Evolutionary conservation across 129 eudicot species (phyloP).

Genomic region (Helichrysum umbraculigerum): DNA sequence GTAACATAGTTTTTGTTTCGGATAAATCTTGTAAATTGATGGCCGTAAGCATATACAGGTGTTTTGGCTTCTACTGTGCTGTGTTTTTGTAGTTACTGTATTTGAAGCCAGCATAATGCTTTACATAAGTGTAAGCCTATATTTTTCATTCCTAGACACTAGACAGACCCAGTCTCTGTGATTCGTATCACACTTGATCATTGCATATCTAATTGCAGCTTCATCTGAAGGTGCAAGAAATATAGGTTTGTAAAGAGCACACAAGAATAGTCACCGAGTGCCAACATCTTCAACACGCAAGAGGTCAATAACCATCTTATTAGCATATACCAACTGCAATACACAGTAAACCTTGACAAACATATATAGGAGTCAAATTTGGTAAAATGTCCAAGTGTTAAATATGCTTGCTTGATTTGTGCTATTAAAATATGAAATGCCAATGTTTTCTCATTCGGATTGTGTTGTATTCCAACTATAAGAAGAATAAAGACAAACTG

Average conservation of each 20-base stretch:
- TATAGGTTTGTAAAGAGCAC: background rate
- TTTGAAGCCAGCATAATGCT: background rate
- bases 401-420: too few relatives aligned
- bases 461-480: too few relatives aligned
- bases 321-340: background rate
- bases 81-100: background rate
- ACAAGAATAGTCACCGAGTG: background rate
- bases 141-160: background rate
- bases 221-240: too few relatives aligned
- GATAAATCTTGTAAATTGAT: too few relatives aligned
- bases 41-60: too few relatives aligned
- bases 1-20: too few relatives aligned
- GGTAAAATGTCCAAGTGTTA: background rate
- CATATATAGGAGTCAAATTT: background rate
- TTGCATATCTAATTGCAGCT: background rate
- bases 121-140: too few relatives aligned
- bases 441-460: too few relatives aligned
- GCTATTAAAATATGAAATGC: too few relatives aligned
- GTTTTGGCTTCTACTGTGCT: background rate
- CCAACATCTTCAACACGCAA: background rate
- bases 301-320: background rate
- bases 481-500: too few relatives aligned
- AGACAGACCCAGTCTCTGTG: background rate
- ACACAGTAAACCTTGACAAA: background rate
- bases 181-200: background rate